Conservation (phyloP, 83 land plant genomes). For the Larix sibirica region DNA sequence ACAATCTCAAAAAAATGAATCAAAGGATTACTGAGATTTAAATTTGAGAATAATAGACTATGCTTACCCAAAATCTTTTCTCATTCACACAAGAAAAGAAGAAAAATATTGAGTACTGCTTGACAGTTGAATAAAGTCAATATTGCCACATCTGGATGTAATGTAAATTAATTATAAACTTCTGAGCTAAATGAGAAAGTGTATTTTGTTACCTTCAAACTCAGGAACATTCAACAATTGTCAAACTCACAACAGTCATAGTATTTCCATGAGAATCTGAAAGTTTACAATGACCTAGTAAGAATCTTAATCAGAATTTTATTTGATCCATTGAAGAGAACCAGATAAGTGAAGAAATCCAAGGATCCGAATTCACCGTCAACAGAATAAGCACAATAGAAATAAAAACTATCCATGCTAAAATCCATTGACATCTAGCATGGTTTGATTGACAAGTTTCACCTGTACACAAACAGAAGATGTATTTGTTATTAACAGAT, state of each 20-base stretch:
- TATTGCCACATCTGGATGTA: too few relatives aligned
- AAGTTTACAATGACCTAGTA: not conserved
- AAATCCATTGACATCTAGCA: not conserved
- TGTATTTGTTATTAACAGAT: too few relatives aligned
- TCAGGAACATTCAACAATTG: not conserved
- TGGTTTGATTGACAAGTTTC: too few relatives aligned
- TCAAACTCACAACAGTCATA: not conserved
- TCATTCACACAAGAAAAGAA: too few relatives aligned
- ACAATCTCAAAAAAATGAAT: too few relatives aligned
- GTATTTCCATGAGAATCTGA: not conserved
- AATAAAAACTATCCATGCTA: not conserved
- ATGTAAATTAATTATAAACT: too few relatives aligned
- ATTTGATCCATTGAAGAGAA: conserved; percentile 1
- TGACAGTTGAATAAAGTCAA: too few relatives aligned
- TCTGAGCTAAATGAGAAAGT: not conserved
- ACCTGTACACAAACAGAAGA: too few relatives aligned
- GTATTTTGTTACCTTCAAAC: not conserved
- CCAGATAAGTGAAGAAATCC: not conserved
- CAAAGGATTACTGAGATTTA: too few relatives aligned
- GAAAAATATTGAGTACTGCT: too few relatives aligned
- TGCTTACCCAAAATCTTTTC: too few relatives aligned
- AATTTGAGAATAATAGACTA: too few relatives aligned
- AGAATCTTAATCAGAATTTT: not conserved
- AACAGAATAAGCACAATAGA: not conserved
- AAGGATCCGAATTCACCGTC: not conserved